Conservation (phyloP, 352 stramenopile species). For the Globisporangium emineosum region DNA sequence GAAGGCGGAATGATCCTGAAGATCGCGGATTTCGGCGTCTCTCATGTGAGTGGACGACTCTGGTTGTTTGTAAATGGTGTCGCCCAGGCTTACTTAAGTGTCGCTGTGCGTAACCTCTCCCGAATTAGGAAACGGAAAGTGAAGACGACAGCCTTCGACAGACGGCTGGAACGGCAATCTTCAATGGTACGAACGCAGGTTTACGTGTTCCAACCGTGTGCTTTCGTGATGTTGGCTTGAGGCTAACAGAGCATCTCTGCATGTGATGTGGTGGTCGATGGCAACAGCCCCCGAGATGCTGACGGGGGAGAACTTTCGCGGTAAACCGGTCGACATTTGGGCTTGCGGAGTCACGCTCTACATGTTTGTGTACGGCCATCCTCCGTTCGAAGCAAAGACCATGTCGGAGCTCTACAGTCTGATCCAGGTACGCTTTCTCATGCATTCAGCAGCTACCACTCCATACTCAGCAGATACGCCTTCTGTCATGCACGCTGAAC, state of each 20-base stretch:
- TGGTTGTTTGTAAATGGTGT: background rate
- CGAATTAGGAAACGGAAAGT: slow-evolving; percentile 58
- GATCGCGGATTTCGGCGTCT: slow-evolving; percentile 80
- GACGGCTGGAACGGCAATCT: slow-evolving; percentile 73
- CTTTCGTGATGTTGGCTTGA: background rate
- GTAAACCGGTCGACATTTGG: slow-evolving; percentile 92
- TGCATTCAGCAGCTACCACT: too few species aligned
- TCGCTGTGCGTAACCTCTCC: background rate
- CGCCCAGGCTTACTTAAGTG: background rate
- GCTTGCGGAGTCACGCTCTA: slow-evolving; percentile 95
- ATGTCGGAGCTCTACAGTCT: slow-evolving; percentile 90
- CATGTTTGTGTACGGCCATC: slow-evolving; percentile 93
- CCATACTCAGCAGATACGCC: background rate
- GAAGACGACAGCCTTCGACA: slow-evolving; percentile 72
- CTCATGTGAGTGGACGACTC: slow-evolving; percentile 38
- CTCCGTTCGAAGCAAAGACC: slow-evolving; percentile 91
- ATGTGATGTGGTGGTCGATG: too few species aligned
- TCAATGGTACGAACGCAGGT: slow-evolving; percentile 44
- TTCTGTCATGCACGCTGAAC: too few species aligned
- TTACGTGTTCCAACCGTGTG: background rate
- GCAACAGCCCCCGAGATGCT: slow-evolving; percentile 71
- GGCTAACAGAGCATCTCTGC: background rate
- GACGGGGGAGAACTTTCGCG: slow-evolving; percentile 70
- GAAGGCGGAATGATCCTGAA: slow-evolving; percentile 70
- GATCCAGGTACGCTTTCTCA: slow-evolving; percentile 66